Percentiles rank a stretch among this genome's conserved stretches.
Conservation (phyloP, 176 grass and related monocot species). For the Oryza officinalis region DNA sequence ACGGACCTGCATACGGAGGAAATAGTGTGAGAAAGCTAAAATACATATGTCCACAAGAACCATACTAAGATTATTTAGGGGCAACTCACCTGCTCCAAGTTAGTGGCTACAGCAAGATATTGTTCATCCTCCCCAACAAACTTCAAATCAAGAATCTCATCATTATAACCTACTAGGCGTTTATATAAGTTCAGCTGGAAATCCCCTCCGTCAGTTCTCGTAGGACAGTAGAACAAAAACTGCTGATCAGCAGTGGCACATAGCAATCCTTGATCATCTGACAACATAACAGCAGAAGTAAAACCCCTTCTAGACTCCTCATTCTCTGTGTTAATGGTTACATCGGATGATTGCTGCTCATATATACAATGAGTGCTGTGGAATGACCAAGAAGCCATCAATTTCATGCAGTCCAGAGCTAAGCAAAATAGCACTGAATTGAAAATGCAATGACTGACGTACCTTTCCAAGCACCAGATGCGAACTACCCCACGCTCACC, state of each 20-base stretch:
- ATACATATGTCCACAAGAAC: slow-evolving; percentile 19
- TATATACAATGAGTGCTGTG: slow-evolving; percentile 69
- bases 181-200: slow-evolving; percentile 71
- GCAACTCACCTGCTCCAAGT: slow-evolving; percentile 80
- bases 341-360: slow-evolving; percentile 79
- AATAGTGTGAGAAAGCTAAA: slow-evolving; percentile 32
- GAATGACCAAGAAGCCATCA: slow-evolving; percentile 39
- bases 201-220: slow-evolving; percentile 48
- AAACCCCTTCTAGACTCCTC: slow-evolving; percentile 91
- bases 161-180: slow-evolving; percentile 86
- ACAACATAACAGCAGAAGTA: slow-evolving; percentile 70
- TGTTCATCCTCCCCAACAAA: slow-evolving; percentile 84
- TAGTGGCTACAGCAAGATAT: slow-evolving; percentile 91
- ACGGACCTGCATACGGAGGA: slow-evolving; percentile 53
- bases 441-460: slow-evolving; percentile 14
- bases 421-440: slow-evolving; percentile 8
- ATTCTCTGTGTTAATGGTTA: slow-evolving; percentile 60
- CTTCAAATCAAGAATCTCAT: slow-evolving; percentile 96
- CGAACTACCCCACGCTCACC: slow-evolving; percentile 82
- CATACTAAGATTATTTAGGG: neutral
- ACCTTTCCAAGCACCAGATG: slow-evolving; percentile 90
- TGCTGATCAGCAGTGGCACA: slow-evolving; percentile 94
- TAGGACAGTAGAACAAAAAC: slow-evolving; percentile 74
- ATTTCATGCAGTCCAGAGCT: slow-evolving; percentile 15
- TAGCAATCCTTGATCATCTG: slow-evolving; percentile 62